Evolutionary conservation across 2,329 filamentous ascomycete genomes (phyloP).

Genomic region (Diaporthe ampelina): DNA sequence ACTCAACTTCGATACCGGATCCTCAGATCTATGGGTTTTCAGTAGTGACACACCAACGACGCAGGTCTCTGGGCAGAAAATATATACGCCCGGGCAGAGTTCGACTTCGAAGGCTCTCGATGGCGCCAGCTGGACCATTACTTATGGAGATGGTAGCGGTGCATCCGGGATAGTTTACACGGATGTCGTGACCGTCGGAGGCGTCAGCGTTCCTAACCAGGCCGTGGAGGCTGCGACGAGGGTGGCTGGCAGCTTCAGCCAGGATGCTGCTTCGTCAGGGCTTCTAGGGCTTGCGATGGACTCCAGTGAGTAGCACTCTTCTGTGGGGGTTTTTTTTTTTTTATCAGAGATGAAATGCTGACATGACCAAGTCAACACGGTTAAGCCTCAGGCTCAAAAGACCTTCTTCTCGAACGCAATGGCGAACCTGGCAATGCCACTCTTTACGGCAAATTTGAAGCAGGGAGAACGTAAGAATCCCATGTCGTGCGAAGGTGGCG

Average conservation of each 20-base stretch:
- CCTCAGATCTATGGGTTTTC: slow-evolving; percentile 79
- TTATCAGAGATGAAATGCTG: not conserved
- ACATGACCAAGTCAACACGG: not conserved
- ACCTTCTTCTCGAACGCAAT: slow-evolving; percentile 59
- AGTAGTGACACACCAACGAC: slow-evolving; percentile 65
- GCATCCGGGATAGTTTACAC: slow-evolving; percentile 74
- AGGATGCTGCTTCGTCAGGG: slow-evolving; percentile 49
- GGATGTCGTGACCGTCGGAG: slow-evolving; percentile 73
- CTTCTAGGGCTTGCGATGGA: slow-evolving; percentile 75
- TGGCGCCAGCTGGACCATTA: slow-evolving; percentile 66
- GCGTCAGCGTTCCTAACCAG: slow-evolving; percentile 70
- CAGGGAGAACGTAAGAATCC: slow-evolving; percentile 51
- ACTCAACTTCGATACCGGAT: slow-evolving; percentile 78
- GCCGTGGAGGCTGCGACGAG: slow-evolving; percentile 73
- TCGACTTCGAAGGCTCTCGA: slow-evolving; percentile 58
- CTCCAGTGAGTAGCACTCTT: slow-evolving; percentile 60
- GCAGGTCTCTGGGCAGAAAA: slow-evolving; percentile 64
- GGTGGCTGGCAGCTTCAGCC: slow-evolving; percentile 61
- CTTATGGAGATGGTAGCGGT: slow-evolving; percentile 74
- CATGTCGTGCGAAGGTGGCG: slow-evolving; percentile 46
- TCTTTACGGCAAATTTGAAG: slow-evolving; percentile 53
- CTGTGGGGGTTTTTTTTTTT: not conserved
- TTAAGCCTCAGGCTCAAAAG: slow-evolving; percentile 49
- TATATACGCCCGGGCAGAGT: slow-evolving; percentile 66
- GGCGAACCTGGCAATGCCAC: slow-evolving; percentile 47